phyloP scores from a whole-genome alignment of 495 filamentous ascomycete species.

The Hamigera avellanea region DNA sequence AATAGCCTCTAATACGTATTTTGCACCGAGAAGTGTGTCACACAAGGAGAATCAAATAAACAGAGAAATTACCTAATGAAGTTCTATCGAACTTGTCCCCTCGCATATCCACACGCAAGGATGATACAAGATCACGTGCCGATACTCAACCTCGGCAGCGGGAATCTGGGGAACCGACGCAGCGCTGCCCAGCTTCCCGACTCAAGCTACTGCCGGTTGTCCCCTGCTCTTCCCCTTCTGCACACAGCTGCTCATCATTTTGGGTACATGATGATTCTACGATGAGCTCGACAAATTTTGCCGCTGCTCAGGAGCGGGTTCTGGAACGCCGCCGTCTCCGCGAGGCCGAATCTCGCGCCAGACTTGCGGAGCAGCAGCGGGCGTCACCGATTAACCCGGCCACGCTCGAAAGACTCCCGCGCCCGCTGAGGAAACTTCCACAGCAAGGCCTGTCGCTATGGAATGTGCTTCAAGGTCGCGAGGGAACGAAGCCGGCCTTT shows the following conservation, averaged over 20 bases:
- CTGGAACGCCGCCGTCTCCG: constrained; percentile 64
- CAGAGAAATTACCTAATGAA: too few species aligned
- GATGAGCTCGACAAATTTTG: constrained; percentile 72
- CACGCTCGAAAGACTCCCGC: constrained; percentile 47
- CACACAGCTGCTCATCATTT: background rate
- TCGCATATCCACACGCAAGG: too few species aligned
- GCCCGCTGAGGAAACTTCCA: constrained; percentile 49
- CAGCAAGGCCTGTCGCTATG: constrained; percentile 47
- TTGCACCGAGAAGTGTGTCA: too few species aligned
- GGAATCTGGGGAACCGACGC: constrained; percentile 22
- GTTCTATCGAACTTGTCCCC: too few species aligned
- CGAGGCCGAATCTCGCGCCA: constrained; percentile 48
- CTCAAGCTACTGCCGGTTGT: constrained; percentile 5
- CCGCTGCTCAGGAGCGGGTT: constrained; percentile 73
- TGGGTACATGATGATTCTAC: constrained; percentile 24
- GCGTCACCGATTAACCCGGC: constrained; percentile 43
- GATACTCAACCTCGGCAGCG: constrained; percentile 21
- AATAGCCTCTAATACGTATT: too few species aligned
- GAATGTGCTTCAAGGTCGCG: constrained; percentile 59
- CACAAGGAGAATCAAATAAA: too few species aligned
- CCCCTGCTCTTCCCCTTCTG: constrained; percentile 3
- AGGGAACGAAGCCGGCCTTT: constrained; percentile 74
- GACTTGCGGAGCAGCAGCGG: constrained; percentile 41
- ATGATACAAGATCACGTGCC: constrained; percentile 15
- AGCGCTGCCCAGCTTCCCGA: background rate